Base-by-base conservation (phyloP, 2,329 filamentous ascomycete genomes). In the Colletotrichum endophyticum region DNA sequence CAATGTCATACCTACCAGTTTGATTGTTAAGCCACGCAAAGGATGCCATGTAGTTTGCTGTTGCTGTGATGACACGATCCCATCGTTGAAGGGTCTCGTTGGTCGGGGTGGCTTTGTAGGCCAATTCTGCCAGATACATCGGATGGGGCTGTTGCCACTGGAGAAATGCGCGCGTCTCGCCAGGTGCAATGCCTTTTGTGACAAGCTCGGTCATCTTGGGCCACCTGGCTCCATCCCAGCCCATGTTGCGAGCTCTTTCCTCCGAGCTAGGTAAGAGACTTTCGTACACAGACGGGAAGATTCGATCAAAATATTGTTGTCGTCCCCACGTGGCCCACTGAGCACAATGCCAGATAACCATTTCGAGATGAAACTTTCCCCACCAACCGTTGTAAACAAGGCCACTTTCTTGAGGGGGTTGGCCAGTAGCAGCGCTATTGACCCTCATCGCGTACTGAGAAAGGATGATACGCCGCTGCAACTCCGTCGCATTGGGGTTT, bases 111-210 rank as follows among this genome's bases (percentile, higher is more conserved):
- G 78, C 71, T 39, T 80, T 79, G 49, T 79, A 79, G 3, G 80
- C 88, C n/a, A 88, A 82, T 80, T 92, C 90, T 0, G 91, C 91
- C 79, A 92, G 90, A 79, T 90, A 91, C 85, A 92, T 89, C 0
- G 89, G 86, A 80, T 92, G 91, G 8, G 90, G 91, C 79, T 92
- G 91, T 78, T 93, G 91, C 91, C 91, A 93, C 72, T 92, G 89
- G 5, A 93, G 83, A 3, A 92, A 83, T 9, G 87, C 88, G 80
- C 92, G 92, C 79, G 92, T 92, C 77, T 91, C 89, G 3, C 91
- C 91, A 2, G 91, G 80, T 2, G 79, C 77, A 11, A 79, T 80
- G 11, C 73, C 69, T 0, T 78, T 79, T 1, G 79, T 79, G 0
- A 75, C 57, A 2, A 76, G 61, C 30, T 86, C 81, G 0, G 80